A percentile compares a stretch with the other conserved stretches of the same genome.
phyloP scores from a whole-genome alignment of 208 protist genomes.

The Leishmania gerbilli region DNA sequence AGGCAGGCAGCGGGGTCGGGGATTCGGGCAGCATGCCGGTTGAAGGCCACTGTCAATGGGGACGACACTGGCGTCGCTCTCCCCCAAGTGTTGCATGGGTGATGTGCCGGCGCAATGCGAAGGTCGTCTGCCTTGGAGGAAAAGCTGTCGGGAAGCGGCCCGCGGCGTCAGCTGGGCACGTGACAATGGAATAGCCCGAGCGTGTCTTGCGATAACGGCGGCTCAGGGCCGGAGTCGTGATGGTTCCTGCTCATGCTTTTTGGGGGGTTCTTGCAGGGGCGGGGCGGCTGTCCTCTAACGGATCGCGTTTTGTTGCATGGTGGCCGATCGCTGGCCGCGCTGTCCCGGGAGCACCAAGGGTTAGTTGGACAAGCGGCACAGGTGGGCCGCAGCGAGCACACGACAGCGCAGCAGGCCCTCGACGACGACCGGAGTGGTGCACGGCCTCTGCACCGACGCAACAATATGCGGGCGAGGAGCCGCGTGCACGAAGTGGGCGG shows the following conservation, averaged over 20 bases:
- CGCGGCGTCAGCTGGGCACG: not conserved
- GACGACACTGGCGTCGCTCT: not conserved
- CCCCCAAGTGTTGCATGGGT: not conserved
- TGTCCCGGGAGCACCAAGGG: not conserved
- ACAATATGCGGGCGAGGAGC: too few species aligned
- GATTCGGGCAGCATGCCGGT: not conserved
- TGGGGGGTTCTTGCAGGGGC: not conserved
- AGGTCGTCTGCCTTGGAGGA: not conserved
- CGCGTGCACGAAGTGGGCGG: too few species aligned
- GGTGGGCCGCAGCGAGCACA: not conserved
- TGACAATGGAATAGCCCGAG: not conserved
- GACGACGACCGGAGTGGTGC: too few species aligned
- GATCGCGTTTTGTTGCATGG: not conserved
- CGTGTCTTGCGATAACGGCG: not conserved
- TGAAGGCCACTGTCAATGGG: not conserved
- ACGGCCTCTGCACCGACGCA: too few species aligned
- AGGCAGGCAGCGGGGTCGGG: not conserved
- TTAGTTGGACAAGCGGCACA: too few species aligned
- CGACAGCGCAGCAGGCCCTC: too few species aligned
- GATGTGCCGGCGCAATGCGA: not conserved
- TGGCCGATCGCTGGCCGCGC: not conserved
- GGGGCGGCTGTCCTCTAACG: too few species aligned
- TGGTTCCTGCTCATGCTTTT: not conserved
- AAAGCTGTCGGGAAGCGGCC: not conserved
- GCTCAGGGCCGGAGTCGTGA: not conserved